Evolutionary conservation across 2,329 filamentous ascomycete species (phyloP), one percentile per base, ranked within the genome.

Genomic region (Thielaviopsis musarum): DNA sequence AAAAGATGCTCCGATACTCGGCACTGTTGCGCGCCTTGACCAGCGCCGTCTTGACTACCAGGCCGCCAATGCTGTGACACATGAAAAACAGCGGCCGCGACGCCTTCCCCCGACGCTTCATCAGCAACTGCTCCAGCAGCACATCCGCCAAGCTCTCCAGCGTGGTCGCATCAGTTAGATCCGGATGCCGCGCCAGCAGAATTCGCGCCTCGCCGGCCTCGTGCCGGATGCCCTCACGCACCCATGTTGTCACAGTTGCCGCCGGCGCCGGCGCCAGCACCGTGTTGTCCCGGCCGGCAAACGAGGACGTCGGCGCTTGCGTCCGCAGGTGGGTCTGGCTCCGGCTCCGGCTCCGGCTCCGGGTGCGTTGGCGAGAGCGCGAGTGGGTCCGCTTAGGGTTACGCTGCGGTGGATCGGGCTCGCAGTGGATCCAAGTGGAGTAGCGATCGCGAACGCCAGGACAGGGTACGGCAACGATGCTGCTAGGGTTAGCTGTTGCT

Each of bases 51-150:
- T 84, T 84, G 6, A 77, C 76, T 1, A 83, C 77, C 26, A 84
- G 65, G 0, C 81, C 81, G 1, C 81, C 81, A 5, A 83, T 72
- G 54, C 80, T 82, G 60, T 84, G 81, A 12, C 75, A 80, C 13
- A 84, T 72, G 65, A 84, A 82, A 62, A 84, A 74, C 2, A 84
- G 64, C 0, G 81, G 81, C 5, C 81, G 74, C 1, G 69, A 69
- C 51, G 67, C 21, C 64, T 63, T 7, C 54, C 65, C 28, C 5
- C 62, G 62, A 22, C 75, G 67, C 57, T 73, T 65, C 41, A 64
- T 67, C 26, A 63, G 63, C 12, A 80, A 62, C 26, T 77, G 71
- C 3, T 73, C 67, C 13, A 81, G 65, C 52, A 81, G 65, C 52
- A 75, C 73, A 21, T 74, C 70, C 1, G 78, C 76, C 24, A 80